Base-by-base conservation (phyloP, 1,139 yeast genomes). In the Scheffersomyces segobiensis region DNA sequence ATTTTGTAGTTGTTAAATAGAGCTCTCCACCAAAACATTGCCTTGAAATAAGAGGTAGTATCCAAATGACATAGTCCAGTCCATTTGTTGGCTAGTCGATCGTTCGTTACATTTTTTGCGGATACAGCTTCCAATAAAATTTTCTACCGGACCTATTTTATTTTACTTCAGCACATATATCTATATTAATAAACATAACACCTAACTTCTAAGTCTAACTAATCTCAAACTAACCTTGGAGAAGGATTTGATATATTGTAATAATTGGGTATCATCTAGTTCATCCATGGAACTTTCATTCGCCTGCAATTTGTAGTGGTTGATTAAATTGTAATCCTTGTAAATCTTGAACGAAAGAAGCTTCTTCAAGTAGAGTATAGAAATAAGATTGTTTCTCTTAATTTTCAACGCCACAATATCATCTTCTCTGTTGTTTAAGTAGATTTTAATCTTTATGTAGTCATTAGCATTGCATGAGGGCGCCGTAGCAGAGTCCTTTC, bases 351-450 rank as follows among this genome's bases (percentile, higher is more conserved):
- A 68, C 51, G 77, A 72, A 20, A 77, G 59, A 53, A 73, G 60
- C 60, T 70, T 71, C 60, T 77, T 76, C 60, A 77, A 67, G 62
- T 75, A 71, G 6, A 63, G 67, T 20, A 76, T 65, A 12, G 77
- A 68, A n/a, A 67, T 65, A 32, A 77, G 61, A 54, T 72, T 68
- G 14, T 71, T 61, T 46, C 69, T 66, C 52, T 69, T 70, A 39
- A 76, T 68, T 56, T 70, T 71, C 46, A 76, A 60, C 2, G 72
- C 78, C 19, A 77, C 67, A 18, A 76, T 74, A 58, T 77, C 80
- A 50, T 71, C 70, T 54, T 73, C 77, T 51, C 63, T 61, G 60
- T 76, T 75, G 58, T 74, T 70, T 53, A 77, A 67, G 39, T 64
- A 59, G 22, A 77, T 68, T 61, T 77, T 77, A 53, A 77, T 69